Conservation (phyloP, 192 early-diverging fungal species). For the Linnemannia exigua region DNA sequence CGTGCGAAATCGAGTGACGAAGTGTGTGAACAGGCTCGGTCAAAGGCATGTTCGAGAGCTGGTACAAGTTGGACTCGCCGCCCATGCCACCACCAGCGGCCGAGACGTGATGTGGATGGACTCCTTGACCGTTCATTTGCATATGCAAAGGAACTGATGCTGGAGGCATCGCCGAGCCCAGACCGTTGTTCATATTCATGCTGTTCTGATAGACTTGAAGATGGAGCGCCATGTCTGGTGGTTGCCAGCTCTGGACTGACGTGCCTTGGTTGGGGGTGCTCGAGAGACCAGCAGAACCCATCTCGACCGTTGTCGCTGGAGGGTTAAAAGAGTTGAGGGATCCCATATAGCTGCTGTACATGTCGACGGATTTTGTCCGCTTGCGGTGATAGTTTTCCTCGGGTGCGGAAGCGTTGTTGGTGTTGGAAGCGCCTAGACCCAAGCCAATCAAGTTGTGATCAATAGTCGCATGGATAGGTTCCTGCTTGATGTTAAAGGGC, state of each 20-base stretch:
- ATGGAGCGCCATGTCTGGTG: slow-evolving; percentile 53
- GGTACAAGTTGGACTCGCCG: slow-evolving; percentile 26
- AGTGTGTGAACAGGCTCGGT: slow-evolving; percentile 26
- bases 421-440: slow-evolving; percentile 29
- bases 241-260: slow-evolving; percentile 53
- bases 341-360: slow-evolving; percentile 45
- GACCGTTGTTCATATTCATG: slow-evolving; percentile 39
- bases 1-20: slow-evolving; percentile 47
- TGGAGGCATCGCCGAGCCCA: slow-evolving; percentile 33
- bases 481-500: slow-evolving; percentile 25
- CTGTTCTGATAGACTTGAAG: slow-evolving; percentile 48
- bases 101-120: slow-evolving; percentile 30
- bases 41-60: slow-evolving; percentile 25
- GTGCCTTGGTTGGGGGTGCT: slow-evolving; percentile 32
- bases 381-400: slow-evolving; percentile 54
- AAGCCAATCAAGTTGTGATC: slow-evolving; percentile 36
- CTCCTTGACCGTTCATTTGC: slow-evolving; percentile 34
- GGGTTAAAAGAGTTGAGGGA: slow-evolving; percentile 33
- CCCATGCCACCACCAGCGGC: slow-evolving; percentile 11
- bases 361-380: slow-evolving; percentile 54
- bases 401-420: neutral
- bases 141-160: slow-evolving; percentile 38
- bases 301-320: neutral
- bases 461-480: neutral
- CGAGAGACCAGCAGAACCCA: slow-evolving; percentile 1